A percentile compares a stretch with the other conserved stretches of the same genome.
Conservation (phyloP, 2,329 filamentous ascomycete species). For the Aspergillus hortae region DNA sequence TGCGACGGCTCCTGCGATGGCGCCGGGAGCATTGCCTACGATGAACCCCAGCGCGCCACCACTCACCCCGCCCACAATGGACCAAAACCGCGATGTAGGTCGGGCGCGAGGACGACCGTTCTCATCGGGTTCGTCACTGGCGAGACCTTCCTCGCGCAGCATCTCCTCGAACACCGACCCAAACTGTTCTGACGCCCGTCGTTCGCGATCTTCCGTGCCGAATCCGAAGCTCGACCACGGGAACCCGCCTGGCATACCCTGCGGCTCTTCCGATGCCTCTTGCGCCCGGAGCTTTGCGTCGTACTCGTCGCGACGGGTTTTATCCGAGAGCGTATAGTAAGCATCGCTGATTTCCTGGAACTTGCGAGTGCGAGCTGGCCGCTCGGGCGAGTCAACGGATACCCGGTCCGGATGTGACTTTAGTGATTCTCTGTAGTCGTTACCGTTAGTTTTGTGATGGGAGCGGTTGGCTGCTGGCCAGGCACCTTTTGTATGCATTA, state of each 20-base stretch:
- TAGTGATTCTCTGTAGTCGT: constrained; percentile 66
- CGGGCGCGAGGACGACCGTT: constrained; percentile 35
- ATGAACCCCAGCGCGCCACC: constrained; percentile 94
- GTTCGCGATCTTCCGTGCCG: constrained; percentile 35
- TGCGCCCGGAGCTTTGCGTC: constrained; percentile 62
- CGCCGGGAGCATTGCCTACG: constrained; percentile 83
- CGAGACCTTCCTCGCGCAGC: constrained; percentile 81
- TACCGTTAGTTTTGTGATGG: constrained; percentile 5
- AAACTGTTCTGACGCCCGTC: constrained; percentile 69
- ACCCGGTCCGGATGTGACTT: constrained; percentile 95
- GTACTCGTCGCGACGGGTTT: constrained; percentile 74
- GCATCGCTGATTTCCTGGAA: constrained; percentile 93
- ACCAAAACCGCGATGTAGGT: constrained; percentile 77
- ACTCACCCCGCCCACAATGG: constrained; percentile 76
- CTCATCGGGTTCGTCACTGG: constrained; percentile 59
- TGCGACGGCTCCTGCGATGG: constrained; percentile 84
- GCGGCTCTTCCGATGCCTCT: constrained; percentile 47
- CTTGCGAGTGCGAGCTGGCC: constrained; percentile 72
- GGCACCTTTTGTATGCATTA: constrained; percentile 86
- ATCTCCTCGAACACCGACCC: constrained; percentile 86
- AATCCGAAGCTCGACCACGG: constrained; percentile 74
- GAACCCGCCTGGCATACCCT: constrained; percentile 52
- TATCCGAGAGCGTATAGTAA: constrained; percentile 86
- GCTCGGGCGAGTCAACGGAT: constrained; percentile 76
- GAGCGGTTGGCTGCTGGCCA: not conserved